Evolutionary conservation across 2,329 filamentous ascomycete genomes (phyloP).

Genomic region (Boeremia lycopersici): DNA sequence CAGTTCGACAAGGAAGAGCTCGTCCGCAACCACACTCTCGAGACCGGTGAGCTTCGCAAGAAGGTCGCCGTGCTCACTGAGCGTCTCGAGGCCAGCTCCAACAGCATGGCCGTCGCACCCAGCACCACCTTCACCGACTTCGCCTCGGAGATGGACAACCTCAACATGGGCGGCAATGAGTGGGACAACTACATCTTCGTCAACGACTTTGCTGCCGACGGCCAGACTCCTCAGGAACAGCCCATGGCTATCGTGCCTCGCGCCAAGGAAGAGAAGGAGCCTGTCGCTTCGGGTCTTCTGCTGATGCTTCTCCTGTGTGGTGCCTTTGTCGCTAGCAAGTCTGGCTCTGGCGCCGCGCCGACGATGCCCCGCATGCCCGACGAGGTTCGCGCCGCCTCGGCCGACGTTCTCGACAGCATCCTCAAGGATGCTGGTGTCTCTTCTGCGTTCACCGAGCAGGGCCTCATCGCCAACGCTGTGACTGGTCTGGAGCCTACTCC

Average conservation of each 20-base stretch:
- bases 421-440: constrained; percentile 77
- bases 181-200: constrained; percentile 86
- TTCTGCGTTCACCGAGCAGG: constrained; percentile 44
- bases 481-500: constrained; percentile 47
- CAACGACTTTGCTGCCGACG: constrained; percentile 70
- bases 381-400: constrained; percentile 78
- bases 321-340: constrained; percentile 92
- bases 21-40: constrained; percentile 84
- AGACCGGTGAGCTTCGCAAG: constrained; percentile 90
- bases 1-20: constrained; percentile 90
- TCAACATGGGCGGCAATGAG: constrained; percentile 74
- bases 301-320: constrained; percentile 97
- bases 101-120: constrained; percentile 55
- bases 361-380: constrained; percentile 79
- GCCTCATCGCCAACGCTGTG: constrained; percentile 60
- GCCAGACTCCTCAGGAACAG: constrained; percentile 46
- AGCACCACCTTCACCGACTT: constrained; percentile 71
- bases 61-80: constrained; percentile 83
- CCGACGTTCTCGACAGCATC: constrained; percentile 77
- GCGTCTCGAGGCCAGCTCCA: constrained; percentile 64
- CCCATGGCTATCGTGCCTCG: constrained; percentile 50
- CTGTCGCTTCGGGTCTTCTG: constrained; percentile 80
- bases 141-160: constrained; percentile 81
- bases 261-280: constrained; percentile 57
- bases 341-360: constrained; percentile 70